Evolutionary conservation across 441 rosid species (phyloP), one percentile per base, ranked within the genome.

Genomic region (Monsonia emarginata): DNA sequence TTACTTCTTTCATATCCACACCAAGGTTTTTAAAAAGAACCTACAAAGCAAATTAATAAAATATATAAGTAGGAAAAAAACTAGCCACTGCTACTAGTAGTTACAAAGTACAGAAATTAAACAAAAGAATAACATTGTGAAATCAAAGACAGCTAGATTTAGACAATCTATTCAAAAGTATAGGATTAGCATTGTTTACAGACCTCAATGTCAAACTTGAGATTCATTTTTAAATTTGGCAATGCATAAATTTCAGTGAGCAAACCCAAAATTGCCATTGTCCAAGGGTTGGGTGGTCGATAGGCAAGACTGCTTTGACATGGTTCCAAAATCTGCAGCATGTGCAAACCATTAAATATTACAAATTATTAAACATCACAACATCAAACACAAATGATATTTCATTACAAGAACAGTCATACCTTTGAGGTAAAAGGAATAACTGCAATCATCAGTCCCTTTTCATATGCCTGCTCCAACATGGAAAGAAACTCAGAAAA

Each of bases 341-440:
- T 57, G 62, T 7, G 31, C 36, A 10, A 40, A 11, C 70, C 14
- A 11, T 10, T 63, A 64, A 42, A 60, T 21, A 50, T 64, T 68
- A 61, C 21, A 42, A 69, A n/a, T n/a, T n/a, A n/a, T n/a, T n/a
- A n/a, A n/a, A n/a, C n/a, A 50, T 64, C 70, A 61, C 21, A 42
- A 69, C 38, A 24, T 62, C 70, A 59, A 64, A 31, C 36, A 68
- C 58, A 63, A 13, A 65, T 65, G 36, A 74, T 57, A 14, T 25
- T 57, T 42, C 28, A 50, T 36, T 66, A 46, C 5, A 26, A 61
- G n/a, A 22, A 71, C 4, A 57, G 52, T 5, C 28, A 73, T 79
- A 92, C 99, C 97, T 95, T 91, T 18, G 97, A 95, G 75, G 99
- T 95, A 77, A 95, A 95, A 25, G 99, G 99, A 79, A 95, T 95